These are phyloP conservation scores for Starmerella scarabaei DNA, from an alignment of 805 yeast genomes.

Conservation along the genomic window DNA sequence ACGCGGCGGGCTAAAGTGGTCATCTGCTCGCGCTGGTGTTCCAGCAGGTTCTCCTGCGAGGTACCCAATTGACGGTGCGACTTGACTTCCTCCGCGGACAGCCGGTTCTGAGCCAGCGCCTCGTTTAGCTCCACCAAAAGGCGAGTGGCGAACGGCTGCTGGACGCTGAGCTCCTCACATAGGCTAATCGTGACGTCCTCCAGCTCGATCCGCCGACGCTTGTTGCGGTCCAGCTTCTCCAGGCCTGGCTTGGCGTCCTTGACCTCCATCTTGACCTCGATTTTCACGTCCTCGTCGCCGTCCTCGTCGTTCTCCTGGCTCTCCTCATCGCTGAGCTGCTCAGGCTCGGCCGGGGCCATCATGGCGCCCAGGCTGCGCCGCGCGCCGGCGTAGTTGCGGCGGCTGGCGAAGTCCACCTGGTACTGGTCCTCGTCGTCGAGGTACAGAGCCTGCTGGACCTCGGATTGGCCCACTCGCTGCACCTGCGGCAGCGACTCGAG, in stretches of 20 bases:
- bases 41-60: slow-evolving; percentile 33
- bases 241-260: no score
- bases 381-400: slow-evolving; percentile 7
- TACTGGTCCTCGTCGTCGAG: slow-evolving; percentile 17
- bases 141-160: slow-evolving; percentile 4
- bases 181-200: slow-evolving; percentile 6
- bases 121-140: slow-evolving; percentile 12
- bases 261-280: neutral
- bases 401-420: slow-evolving; percentile 13
- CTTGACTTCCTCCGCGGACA: slow-evolving; percentile 35
- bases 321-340: slow-evolving; percentile 16
- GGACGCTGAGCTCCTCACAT: slow-evolving; percentile 2
- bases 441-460: slow-evolving; percentile 52
- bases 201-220: slow-evolving; percentile 10
- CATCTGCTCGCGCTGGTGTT: slow-evolving; percentile 34
- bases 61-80: slow-evolving; percentile 32
- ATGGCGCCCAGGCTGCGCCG: slow-evolving; percentile 26
- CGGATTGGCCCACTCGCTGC: slow-evolving; percentile 50
- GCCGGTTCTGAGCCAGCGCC: slow-evolving; percentile 33
- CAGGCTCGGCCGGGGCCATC: slow-evolving; percentile 13
- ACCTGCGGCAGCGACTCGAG: slow-evolving; percentile 59
- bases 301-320: slow-evolving; percentile 2
- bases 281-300: neutral
- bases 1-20: slow-evolving; percentile 37
- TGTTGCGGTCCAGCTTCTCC: slow-evolving; percentile 14